Conservation (phyloP, 768 basidiomycete species). For the Cubamyces lactineus region DNA sequence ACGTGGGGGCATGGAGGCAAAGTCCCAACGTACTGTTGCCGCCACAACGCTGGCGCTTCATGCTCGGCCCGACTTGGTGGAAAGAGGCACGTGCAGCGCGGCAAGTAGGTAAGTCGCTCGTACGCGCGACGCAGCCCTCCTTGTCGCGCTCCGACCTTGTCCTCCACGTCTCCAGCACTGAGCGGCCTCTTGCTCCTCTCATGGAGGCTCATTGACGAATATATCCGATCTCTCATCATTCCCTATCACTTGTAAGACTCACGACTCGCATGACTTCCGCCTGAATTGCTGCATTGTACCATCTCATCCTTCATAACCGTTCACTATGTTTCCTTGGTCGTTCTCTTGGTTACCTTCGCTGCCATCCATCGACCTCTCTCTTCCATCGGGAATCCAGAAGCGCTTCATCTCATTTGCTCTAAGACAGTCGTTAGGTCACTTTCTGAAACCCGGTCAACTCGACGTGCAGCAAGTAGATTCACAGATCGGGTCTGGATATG, state of each 20-base stretch:
- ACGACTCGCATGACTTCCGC: background rate
- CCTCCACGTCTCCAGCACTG: background rate
- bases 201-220: conserved; percentile 14
- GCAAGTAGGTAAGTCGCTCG: background rate
- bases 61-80: background rate
- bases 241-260: background rate
- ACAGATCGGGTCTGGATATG: conserved; percentile 88
- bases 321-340: conserved; percentile 38
- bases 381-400: conserved; percentile 78
- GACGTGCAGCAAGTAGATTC: conserved; percentile 87
- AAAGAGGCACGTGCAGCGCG: conserved; percentile 7
- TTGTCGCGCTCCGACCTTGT: conserved; percentile 12
- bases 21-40: background rate
- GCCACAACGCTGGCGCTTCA: background rate
- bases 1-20: too few relatives aligned
- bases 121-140: conserved; percentile 7
- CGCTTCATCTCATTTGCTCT: conserved; percentile 90
- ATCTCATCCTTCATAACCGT: background rate
- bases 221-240: background rate
- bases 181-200: background rate
- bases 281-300: background rate
- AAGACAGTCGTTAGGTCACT: conserved; percentile 79
- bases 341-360: conserved; percentile 54
- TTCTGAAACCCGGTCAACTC: conserved; percentile 88
- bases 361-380: conserved; percentile 64